Evolutionary conservation across 768 basidiomycete species (phyloP).

Genomic region (Lentinula edodes): DNA sequence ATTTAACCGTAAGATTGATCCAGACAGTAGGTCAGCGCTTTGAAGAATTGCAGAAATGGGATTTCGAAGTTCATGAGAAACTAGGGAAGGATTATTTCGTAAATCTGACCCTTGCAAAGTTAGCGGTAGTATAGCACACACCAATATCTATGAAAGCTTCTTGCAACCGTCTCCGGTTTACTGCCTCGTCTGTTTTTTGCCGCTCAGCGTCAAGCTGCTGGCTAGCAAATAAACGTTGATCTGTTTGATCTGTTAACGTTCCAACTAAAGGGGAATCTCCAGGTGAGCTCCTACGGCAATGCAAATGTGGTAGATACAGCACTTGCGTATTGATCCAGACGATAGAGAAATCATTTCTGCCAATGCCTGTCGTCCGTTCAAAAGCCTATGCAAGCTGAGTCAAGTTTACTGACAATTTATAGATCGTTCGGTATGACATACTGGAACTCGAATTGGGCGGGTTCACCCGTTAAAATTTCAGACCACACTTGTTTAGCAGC

Average conservation of each 20-base stretch:
- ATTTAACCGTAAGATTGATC: not conserved
- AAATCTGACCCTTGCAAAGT: not conserved
- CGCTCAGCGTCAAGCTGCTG: not conserved
- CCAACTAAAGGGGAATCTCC: constrained; percentile 1
- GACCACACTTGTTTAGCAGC: not conserved
- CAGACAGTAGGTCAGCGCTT: constrained; percentile 4
- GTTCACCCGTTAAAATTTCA: not conserved
- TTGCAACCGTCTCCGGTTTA: constrained; percentile 1
- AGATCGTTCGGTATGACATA: not conserved
- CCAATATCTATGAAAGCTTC: constrained; percentile 7
- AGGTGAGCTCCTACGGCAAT: not conserved
- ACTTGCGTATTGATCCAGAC: not conserved
- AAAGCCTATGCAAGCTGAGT: not conserved
- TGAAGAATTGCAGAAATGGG: constrained; percentile 7
- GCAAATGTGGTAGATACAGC: not conserved
- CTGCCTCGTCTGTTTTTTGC: not conserved
- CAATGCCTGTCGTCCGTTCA: constrained; percentile 1
- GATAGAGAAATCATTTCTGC: not conserved
- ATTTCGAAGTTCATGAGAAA: constrained; percentile 7
- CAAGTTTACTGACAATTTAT: not conserved
- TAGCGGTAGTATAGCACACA: not conserved
- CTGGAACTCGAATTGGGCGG: not conserved
- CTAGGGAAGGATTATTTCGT: not conserved
- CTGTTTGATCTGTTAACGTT: constrained; percentile 3
- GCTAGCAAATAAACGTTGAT: not conserved